A percentile compares a stretch with the other conserved stretches of the same genome.
These are phyloP conservation scores for Aspergillus udagawae DNA, from an alignment of 2,329 filamentous ascomycete species.

Conservation along the genomic window DNA sequence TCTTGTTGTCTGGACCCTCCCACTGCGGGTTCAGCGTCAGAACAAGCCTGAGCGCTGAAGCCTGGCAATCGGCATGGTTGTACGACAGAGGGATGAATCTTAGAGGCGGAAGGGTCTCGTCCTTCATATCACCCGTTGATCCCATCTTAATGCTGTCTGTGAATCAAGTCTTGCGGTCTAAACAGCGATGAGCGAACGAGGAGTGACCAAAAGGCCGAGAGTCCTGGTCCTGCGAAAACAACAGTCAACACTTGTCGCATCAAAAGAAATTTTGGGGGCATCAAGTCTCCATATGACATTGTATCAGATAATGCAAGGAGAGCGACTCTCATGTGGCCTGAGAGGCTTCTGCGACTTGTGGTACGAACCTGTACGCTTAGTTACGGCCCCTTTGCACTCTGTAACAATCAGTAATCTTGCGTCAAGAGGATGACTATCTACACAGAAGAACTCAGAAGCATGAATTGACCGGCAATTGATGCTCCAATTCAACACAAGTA, in stretches of 20 bases:
- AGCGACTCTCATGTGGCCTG: neutral
- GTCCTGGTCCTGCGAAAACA: neutral
- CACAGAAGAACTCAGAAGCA: slow-evolving; percentile 2
- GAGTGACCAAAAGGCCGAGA: neutral
- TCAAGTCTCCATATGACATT: neutral
- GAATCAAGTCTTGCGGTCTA: neutral
- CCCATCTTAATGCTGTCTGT: slow-evolving; percentile 19
- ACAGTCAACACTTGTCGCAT: neutral
- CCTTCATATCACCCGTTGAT: slow-evolving; percentile 17
- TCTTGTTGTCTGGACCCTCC: slow-evolving; percentile 65
- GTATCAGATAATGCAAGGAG: neutral
- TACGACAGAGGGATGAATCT: slow-evolving; percentile 71
- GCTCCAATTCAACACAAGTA: neutral
- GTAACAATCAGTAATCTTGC: neutral
- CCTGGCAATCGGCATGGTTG: slow-evolving; percentile 69
- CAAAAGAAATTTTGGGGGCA: neutral
- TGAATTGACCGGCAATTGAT: slow-evolving; percentile 17
- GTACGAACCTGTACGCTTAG: neutral
- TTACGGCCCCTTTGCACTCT: neutral
- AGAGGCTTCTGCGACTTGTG: neutral
- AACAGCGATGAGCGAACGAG: neutral
- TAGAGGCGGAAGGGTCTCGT: slow-evolving; percentile 18
- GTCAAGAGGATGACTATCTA: neutral
- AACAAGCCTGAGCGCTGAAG: slow-evolving; percentile 75
- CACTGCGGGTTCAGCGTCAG: slow-evolving; percentile 78